Evolutionary conservation across 345 rosid species (phyloP).

Genomic region (Salix exigua): DNA sequence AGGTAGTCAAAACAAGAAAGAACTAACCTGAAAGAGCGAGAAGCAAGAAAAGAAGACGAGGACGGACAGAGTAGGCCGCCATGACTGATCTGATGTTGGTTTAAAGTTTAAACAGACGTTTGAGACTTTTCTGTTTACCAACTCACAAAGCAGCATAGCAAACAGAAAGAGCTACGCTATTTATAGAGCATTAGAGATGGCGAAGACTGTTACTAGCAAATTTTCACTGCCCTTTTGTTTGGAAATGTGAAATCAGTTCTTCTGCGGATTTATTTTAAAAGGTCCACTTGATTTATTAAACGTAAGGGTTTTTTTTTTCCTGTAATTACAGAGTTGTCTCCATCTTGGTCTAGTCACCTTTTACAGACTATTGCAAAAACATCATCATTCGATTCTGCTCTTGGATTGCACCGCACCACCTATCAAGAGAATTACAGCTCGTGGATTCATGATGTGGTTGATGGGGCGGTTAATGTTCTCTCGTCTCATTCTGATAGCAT

Average conservation of each 20-base stretch:
- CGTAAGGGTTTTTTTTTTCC: background rate
- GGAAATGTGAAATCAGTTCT: background rate
- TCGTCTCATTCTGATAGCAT: too few species aligned
- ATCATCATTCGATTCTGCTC: background rate
- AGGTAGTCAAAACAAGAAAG: background rate
- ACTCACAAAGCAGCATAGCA: background rate
- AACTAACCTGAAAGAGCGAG: constrained; percentile 50
- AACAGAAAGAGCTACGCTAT: background rate
- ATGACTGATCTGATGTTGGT: constrained; percentile 29
- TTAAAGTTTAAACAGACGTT: background rate
- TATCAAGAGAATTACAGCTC: background rate
- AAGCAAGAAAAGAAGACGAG: constrained; percentile 32
- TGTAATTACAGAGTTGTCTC: background rate
- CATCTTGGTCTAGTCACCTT: background rate
- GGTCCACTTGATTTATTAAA: background rate
- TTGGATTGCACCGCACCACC: too few species aligned
- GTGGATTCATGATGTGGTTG: background rate
- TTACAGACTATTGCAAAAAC: background rate
- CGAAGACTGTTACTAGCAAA: too few species aligned
- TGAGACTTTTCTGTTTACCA: constrained; percentile 4
- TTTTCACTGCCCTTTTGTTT: background rate
- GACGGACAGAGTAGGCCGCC: constrained; percentile 32
- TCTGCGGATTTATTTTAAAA: too few species aligned
- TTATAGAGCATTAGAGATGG: background rate
- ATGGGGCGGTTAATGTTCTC: background rate